Evolutionary conservation across 169 alveolate species (phyloP).

Genomic region (Plasmodium ovale): DNA sequence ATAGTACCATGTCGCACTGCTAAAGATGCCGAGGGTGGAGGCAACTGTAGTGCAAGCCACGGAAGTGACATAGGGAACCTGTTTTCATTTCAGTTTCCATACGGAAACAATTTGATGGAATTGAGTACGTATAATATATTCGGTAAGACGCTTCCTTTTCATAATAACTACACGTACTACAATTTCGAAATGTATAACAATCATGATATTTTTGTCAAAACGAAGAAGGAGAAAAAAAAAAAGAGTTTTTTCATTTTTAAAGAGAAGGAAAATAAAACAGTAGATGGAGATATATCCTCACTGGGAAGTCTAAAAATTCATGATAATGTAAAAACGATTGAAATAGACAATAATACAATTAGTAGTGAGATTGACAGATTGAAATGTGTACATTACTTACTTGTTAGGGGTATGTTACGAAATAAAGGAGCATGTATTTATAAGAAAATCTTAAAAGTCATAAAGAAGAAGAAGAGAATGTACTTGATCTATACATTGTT

Average conservation of each 20-base stretch:
- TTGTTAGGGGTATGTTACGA: slow-evolving; percentile 26
- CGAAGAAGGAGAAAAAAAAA: slow-evolving; percentile 5
- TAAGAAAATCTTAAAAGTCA: slow-evolving; percentile 41
- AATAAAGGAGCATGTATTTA: slow-evolving; percentile 57
- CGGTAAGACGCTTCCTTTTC: slow-evolving; percentile 21
- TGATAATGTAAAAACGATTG: slow-evolving; percentile 16
- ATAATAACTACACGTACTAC: slow-evolving; percentile 11
- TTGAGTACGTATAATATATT: slow-evolving; percentile 8
- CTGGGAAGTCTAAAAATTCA: background rate
- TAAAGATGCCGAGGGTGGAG: background rate
- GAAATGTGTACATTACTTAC: slow-evolving; percentile 30
- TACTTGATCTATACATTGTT: slow-evolving; percentile 38
- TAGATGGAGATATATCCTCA: background rate
- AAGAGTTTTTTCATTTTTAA: slow-evolving; percentile 27
- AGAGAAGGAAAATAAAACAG: slow-evolving; percentile 24
- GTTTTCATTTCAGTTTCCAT: slow-evolving; percentile 29
- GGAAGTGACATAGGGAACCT: slow-evolving; percentile 11
- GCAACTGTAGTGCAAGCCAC: background rate
- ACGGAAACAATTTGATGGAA: slow-evolving; percentile 10
- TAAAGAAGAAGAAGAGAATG: slow-evolving; percentile 54
- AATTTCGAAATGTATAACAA: slow-evolving; percentile 54
- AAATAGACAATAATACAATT: slow-evolving; percentile 16
- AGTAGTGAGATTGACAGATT: slow-evolving; percentile 13
- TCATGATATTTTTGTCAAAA: background rate
- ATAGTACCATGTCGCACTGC: background rate